Evolutionary conservation across 1,284 basidiomycete species (phyloP), one percentile per base, ranked within the genome.

Genomic region (Marasmius fiardii): DNA sequence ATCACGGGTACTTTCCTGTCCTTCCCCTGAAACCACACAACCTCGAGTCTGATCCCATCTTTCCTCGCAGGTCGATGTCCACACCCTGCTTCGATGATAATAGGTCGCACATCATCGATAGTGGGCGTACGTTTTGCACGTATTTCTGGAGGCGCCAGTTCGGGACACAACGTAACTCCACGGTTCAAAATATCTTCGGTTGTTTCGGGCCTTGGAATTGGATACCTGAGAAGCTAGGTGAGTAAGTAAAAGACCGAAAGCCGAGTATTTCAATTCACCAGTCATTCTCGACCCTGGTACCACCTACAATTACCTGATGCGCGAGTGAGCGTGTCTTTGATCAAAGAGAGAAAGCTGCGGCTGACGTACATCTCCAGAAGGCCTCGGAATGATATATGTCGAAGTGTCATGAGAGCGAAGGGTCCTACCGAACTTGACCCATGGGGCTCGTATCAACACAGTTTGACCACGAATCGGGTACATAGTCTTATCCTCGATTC

Each of bases 381-480:
- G 71, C 59, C 85, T 74, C 23, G 90, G 90, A 61, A 93, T 89
- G 56, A 88, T 75, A 68, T 91, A 92, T 41, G 82, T 81, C 71
- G 79, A 31, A 3, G 41, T n/a, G 18, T 53, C 48, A 24, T 48
- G 47, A 35, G 71, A 72, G 51, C 75, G 77, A 24, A 81, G 65
- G 1, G 85, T 83, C 57, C 77, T 49, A 8, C 47, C 47, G 28
- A 49, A 49, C 41, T 71, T 76, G 49, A 92, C 79, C 92, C 68
- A 82, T 1, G 93, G 92, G 0, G 92, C 90, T 52, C 81, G 73
- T 14, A 93, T 74, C 21, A 93, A 71, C 10, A 94, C 83, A 0
- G 91, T 95, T 71, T 97, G 95, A 1, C 95, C 95, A 39, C 92
- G 80, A 52, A 94, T 82, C 0, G 94, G 93, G 65, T 84, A 85